A percentile compares a stretch with the other conserved stretches of the same genome.
Evolutionary conservation across 208 protist genomes (phyloP).

Genomic region (Leishmania arabica): DNA sequence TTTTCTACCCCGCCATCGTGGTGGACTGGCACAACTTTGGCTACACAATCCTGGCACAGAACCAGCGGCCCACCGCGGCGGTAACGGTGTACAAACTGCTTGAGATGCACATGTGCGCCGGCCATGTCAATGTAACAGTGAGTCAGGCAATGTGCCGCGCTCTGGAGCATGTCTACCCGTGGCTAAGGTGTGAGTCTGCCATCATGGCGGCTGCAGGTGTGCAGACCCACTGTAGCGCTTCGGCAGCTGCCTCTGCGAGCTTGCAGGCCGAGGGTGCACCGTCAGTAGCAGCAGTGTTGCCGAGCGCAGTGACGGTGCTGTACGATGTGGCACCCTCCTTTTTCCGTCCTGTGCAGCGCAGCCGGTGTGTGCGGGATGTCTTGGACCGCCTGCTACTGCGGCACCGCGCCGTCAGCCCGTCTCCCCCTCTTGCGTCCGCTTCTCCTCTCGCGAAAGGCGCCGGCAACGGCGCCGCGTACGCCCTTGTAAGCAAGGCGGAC

Average conservation of each 20-base stretch:
- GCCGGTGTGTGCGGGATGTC: conserved; percentile 56
- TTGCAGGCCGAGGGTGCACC: neutral
- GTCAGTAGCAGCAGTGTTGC: neutral
- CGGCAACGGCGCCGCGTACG: conserved; percentile 6
- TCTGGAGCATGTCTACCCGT: conserved; percentile 26
- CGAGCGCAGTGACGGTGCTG: conserved; percentile 47
- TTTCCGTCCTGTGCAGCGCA: conserved; percentile 54
- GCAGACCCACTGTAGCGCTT: neutral
- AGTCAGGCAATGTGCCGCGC: conserved; percentile 73
- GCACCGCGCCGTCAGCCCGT: neutral
- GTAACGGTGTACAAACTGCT: conserved; percentile 72
- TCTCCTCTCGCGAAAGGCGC: neutral
- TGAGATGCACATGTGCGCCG: conserved; percentile 63
- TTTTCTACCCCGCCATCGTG: conserved; percentile 64
- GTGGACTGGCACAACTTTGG: conserved; percentile 95
- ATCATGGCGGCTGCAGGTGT: neutral
- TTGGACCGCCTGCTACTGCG: conserved; percentile 35
- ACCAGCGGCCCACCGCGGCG: conserved; percentile 44
- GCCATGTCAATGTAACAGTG: conserved; percentile 81
- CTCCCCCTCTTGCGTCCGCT: neutral
- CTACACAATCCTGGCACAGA: conserved; percentile 79
- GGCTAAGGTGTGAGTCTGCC: conserved; percentile 7
- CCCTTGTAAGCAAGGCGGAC: conserved; percentile 19
- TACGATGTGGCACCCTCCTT: conserved; percentile 81
- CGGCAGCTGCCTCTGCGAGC: neutral